Conservation (phyloP, 441 rosid genomes). For the Erodium trifolium region DNA sequence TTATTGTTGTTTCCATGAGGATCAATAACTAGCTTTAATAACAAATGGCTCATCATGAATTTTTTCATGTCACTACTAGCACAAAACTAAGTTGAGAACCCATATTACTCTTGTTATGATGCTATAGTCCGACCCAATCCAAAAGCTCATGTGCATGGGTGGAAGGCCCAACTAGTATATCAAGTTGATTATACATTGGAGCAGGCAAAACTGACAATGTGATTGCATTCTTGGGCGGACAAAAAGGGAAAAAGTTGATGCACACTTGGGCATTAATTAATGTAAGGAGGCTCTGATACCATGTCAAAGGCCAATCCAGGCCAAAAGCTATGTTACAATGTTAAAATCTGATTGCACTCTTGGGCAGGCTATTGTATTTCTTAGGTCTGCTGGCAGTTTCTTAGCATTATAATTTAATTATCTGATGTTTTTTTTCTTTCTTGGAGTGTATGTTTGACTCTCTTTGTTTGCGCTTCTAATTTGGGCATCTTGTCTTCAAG, state of each 20-base stretch:
- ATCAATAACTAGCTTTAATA: neutral
- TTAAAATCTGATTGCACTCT: too few relatives aligned
- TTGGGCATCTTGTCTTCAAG: conserved; percentile 6
- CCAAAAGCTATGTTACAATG: too few relatives aligned
- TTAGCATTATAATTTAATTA: neutral
- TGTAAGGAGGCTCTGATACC: too few relatives aligned
- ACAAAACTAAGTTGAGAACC: neutral
- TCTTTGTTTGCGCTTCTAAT: conserved; percentile 1
- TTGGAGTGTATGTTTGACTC: neutral
- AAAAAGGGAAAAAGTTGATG: too few relatives aligned
- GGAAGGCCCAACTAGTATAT: too few relatives aligned
- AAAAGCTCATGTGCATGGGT: too few relatives aligned
- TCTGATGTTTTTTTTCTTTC: neutral
- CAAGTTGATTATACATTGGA: too few relatives aligned
- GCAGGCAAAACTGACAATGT: too few relatives aligned
- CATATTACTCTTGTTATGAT: neutral
- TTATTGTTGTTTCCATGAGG: neutral
- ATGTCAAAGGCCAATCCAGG: too few relatives aligned
- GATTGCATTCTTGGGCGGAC: too few relatives aligned
- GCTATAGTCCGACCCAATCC: too few relatives aligned
- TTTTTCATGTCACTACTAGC: neutral
- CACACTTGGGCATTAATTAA: too few relatives aligned
- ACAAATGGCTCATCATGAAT: neutral
- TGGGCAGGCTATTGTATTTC: neutral
- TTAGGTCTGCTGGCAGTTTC: neutral